These are phyloP conservation scores for Lophiotrema nucula DNA, from an alignment of 495 filamentous ascomycete genomes.

Conservation along the genomic window DNA sequence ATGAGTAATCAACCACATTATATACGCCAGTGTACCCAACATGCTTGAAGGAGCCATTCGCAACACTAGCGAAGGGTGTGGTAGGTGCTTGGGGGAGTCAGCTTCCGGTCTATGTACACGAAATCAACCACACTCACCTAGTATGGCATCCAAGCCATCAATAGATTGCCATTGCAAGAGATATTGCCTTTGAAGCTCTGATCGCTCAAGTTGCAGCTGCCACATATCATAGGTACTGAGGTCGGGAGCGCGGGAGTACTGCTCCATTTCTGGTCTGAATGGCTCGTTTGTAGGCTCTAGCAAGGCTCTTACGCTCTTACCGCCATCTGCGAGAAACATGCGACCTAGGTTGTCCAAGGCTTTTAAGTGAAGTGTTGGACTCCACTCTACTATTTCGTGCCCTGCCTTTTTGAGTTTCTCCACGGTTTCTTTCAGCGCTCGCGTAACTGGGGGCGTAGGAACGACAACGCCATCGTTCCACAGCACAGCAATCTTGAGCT, in stretches of 20 bases:
- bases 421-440: slow-evolving; percentile 28
- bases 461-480: slow-evolving; percentile 32
- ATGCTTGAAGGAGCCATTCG: slow-evolving; percentile 36
- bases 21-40: slow-evolving; percentile 42
- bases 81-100: slow-evolving; percentile 30
- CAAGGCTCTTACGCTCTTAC: slow-evolving; percentile 35
- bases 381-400: slow-evolving; percentile 37
- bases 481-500: slow-evolving; percentile 33
- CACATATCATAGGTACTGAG: slow-evolving; percentile 39
- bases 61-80: slow-evolving; percentile 37
- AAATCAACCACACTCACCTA: slow-evolving; percentile 34
- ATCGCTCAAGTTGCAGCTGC: slow-evolving; percentile 40
- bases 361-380: slow-evolving; percentile 28
- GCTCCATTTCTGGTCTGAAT: slow-evolving; percentile 36
- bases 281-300: slow-evolving; percentile 37
- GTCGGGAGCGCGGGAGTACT: slow-evolving; percentile 34
- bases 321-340: slow-evolving; percentile 44
- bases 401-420: slow-evolving; percentile 31
- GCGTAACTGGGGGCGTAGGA: slow-evolving; percentile 28
- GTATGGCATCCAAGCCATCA: slow-evolving; percentile 39
- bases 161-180: slow-evolving; percentile 38
- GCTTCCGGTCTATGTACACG: background rate
- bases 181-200: slow-evolving; percentile 36
- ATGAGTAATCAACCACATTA: slow-evolving; percentile 40
- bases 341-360: slow-evolving; percentile 28